phyloP scores from a whole-genome alignment of 139 green algal genomes.

The Marvania coccoides region DNA sequence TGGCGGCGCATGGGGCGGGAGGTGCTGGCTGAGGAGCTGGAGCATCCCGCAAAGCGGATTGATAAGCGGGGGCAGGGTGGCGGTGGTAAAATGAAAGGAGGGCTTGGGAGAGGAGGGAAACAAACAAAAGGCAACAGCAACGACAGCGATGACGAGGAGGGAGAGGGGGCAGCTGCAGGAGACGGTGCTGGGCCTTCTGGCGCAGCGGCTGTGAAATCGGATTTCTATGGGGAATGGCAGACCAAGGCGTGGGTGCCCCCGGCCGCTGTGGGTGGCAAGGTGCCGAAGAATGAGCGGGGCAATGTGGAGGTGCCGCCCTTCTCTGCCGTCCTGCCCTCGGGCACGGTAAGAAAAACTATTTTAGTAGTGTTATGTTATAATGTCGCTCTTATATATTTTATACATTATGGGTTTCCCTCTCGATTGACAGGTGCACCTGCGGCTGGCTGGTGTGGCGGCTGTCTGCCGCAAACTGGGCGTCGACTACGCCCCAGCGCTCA shows the following conservation, averaged over 20 bases:
- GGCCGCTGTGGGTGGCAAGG: slow-evolving; percentile 47
- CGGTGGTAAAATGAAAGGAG: no score
- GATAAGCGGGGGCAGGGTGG: slow-evolving; percentile 36
- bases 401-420: neutral
- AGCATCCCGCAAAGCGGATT: slow-evolving; percentile 46
- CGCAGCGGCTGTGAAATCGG: no score
- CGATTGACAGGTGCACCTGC: slow-evolving; percentile 23
- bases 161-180: neutral
- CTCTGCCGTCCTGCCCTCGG: slow-evolving; percentile 40
- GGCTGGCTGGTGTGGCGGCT: slow-evolving; percentile 5
- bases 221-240: slow-evolving; percentile 81
- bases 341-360: slow-evolving; percentile 28
- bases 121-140: neutral
- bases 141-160: neutral
- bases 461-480: slow-evolving; percentile 50
- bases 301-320: slow-evolving; percentile 80
- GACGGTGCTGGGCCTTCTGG: no score
- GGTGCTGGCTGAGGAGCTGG: slow-evolving; percentile 47
- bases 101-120: no score
- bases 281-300: slow-evolving; percentile 73
- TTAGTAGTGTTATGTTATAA: no score
- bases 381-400: neutral
- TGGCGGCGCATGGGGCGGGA: slow-evolving; percentile 57
- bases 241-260: slow-evolving; percentile 45
- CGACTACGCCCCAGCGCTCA: slow-evolving; percentile 67